Conservation (phyloP, 495 filamentous ascomycete species). For the Aspergillus cristatus region DNA sequence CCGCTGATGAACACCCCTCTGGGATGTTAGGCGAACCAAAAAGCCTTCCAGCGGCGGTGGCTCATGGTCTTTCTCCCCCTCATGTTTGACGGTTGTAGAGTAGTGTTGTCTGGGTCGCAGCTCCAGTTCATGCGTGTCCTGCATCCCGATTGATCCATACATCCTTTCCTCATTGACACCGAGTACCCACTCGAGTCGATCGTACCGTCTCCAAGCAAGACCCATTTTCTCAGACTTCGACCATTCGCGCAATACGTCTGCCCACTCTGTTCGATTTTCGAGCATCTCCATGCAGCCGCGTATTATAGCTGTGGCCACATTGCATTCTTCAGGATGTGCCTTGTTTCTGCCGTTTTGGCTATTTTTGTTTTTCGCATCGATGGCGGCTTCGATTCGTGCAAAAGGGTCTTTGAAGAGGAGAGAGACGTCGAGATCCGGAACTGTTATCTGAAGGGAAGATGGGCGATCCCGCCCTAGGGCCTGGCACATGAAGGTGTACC, state of each 20-base stretch:
- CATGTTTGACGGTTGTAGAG: constrained; percentile 39
- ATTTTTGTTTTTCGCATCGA: constrained; percentile 28
- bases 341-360: constrained; percentile 31
- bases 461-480: constrained; percentile 51
- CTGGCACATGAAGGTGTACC: constrained; percentile 64
- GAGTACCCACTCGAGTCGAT: constrained; percentile 66
- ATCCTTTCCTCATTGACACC: constrained; percentile 62
- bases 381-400: constrained; percentile 38
- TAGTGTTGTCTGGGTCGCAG: constrained; percentile 64
- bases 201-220: constrained; percentile 68
- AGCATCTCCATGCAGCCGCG: constrained; percentile 51
- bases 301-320: constrained; percentile 48
- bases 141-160: constrained; percentile 68
- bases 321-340: constrained; percentile 40
- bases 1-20: constrained; percentile 50
- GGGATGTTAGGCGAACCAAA: constrained; percentile 58
- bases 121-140: constrained; percentile 65
- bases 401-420: constrained; percentile 59
- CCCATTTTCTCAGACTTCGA: constrained; percentile 54
- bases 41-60: constrained; percentile 65
- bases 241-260: constrained; percentile 53
- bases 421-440: constrained; percentile 59
- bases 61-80: constrained; percentile 39
- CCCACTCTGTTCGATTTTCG: constrained; percentile 50
- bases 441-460: constrained; percentile 52